Evolutionary conservation across 768 basidiomycete genomes (phyloP), one percentile per base, ranked within the genome.

Genomic region (Daedaleopsis sinensis): DNA sequence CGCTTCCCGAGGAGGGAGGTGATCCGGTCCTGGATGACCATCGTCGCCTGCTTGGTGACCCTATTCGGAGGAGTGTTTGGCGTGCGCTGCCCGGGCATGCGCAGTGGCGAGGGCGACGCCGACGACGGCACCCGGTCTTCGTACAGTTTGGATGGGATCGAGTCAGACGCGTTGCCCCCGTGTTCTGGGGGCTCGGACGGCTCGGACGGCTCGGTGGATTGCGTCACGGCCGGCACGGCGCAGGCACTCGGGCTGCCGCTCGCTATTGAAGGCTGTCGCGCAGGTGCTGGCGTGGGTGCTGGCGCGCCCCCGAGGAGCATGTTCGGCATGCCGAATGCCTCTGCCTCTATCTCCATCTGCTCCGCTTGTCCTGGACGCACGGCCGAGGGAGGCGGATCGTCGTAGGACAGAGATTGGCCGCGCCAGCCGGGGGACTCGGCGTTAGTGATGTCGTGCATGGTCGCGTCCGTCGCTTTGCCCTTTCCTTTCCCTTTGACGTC

Each of bases 1-100:
- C 90, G 80, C 71, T 93, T 93, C 10, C 90, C 90, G 16, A 93
- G 76, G 57, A 91, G 72, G 21, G 83, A 82, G 6, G 85, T 84
- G 52, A 92, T 83, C 61, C 84, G 88, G 64, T 90, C 87, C 63
- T 89, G 83, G 21, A 91, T 75, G 18, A 82, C 87, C 66, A 78
- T 82, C n/a, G 85, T 77, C 65, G 68, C 58, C 24, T 78, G 73
- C 44, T 77, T 81, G 0, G 57, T 55, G 1, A 68, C 51, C 55
- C 62, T 68, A 46, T 49, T 38, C 8, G 69, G 70, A n/a, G 69
- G 70, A n/a, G 66, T 62, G 18, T 47, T 11, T 5, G 66, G 60
- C 23, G 59, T 32, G 50, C 48, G 57, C 68, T 75, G 72, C 21
- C 78, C 80, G 0, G 66, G 68, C 6, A 79, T 70, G 58, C 72